phyloP scores from a whole-genome alignment of 2,329 filamentous ascomycete species.

The Ophiocordyceps robertsii region DNA sequence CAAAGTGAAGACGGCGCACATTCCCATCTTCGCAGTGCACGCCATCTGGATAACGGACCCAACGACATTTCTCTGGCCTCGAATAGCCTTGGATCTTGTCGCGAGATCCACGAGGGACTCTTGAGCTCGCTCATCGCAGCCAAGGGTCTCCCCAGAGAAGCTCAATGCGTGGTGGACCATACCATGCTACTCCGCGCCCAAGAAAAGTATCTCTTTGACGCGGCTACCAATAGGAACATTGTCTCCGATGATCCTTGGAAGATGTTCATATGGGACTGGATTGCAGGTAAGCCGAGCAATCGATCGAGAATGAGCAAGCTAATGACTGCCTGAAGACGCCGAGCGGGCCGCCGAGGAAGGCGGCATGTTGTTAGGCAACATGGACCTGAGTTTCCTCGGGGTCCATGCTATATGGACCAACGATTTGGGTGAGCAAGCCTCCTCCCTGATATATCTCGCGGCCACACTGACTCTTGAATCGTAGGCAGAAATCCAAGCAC shows the following conservation, averaged over 20 bases:
- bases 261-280: conserved; percentile 67
- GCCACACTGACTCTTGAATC: not conserved
- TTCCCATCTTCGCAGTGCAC: conserved; percentile 10
- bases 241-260: conserved; percentile 61
- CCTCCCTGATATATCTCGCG: not conserved
- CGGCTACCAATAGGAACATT: conserved; percentile 50
- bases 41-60: conserved; percentile 16
- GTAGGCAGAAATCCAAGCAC: conserved; percentile 33
- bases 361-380: conserved; percentile 54
- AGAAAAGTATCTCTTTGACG: conserved; percentile 51
- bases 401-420: conserved; percentile 61
- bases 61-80: conserved; percentile 24
- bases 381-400: conserved; percentile 67
- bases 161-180: conserved; percentile 40
- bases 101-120: conserved; percentile 43
- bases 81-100: conserved; percentile 31
- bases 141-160: conserved; percentile 33
- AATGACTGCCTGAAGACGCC: conserved; percentile 32
- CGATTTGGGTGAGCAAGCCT: conserved; percentile 39
- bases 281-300: conserved; percentile 38
- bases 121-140: conserved; percentile 30
- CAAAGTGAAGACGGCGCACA: conserved; percentile 10
- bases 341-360: conserved; percentile 50
- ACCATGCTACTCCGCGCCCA: conserved; percentile 46
- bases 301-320: not conserved